Percentiles rank a stretch among this genome's conserved stretches.
phyloP scores from a whole-genome alignment of 768 basidiomycete genomes.

The Termitomyces sp. region DNA sequence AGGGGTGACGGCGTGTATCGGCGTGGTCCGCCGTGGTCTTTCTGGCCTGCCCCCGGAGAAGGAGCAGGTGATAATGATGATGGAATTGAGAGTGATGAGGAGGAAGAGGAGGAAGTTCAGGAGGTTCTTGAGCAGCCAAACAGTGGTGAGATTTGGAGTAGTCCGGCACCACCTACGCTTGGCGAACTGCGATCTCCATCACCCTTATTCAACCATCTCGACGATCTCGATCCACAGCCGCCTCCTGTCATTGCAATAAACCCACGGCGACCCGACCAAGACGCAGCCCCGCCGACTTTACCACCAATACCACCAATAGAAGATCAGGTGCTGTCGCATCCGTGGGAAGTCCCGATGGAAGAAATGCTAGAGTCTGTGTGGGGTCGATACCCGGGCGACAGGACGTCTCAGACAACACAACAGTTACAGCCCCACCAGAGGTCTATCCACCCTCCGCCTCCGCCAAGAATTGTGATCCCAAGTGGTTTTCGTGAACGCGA shows the following conservation, averaged over 20 bases:
- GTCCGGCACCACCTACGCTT: conserved; percentile 9
- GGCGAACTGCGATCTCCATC: conserved; percentile 13
- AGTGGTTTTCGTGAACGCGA: neutral
- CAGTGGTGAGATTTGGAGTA: conserved; percentile 1
- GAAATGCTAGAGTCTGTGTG: conserved; percentile 5
- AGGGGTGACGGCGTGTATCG: neutral
- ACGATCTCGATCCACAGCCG: conserved; percentile 1
- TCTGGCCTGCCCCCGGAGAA: conserved; percentile 1
- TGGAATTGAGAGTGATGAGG: neutral
- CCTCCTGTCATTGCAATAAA: neutral
- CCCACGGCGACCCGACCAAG: neutral
- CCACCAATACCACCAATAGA: conserved; percentile 14
- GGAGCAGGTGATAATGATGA: neutral
- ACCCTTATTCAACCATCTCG: conserved; percentile 11
- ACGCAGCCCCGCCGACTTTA: conserved; percentile 8
- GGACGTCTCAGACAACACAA: neutral
- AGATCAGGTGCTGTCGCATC: neutral
- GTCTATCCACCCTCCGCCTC: neutral
- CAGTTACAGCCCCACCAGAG: too few species aligned
- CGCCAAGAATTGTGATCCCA: conserved; percentile 2
- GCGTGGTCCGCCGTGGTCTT: neutral
- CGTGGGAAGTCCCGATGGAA: conserved; percentile 4
- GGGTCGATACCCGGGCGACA: neutral
- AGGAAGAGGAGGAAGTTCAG: conserved; percentile 6
- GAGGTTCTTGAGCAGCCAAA: conserved; percentile 1